phyloP scores from a whole-genome alignment of 73 alveolate species.

The Urostyla sp. region DNA sequence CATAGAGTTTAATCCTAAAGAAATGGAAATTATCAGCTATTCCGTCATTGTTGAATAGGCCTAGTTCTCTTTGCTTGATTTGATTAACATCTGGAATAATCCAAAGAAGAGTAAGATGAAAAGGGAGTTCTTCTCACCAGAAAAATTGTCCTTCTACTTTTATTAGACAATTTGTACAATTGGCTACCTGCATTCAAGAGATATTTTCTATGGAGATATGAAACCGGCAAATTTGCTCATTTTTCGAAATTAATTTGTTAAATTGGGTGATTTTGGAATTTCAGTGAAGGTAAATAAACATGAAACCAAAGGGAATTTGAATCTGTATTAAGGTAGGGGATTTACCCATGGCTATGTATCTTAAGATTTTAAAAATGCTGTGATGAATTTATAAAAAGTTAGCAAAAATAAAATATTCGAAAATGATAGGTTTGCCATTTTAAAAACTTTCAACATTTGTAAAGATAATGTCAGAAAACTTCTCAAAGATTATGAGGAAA shows the following conservation, averaged over 20 bases:
- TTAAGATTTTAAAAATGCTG: background rate
- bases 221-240: constrained; percentile 49
- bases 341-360: constrained; percentile 2
- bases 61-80: constrained; percentile 2
- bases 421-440: constrained; percentile 4
- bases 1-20: background rate
- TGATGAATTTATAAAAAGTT: background rate
- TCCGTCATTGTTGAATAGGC: constrained; percentile 55
- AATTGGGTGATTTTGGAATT: constrained; percentile 56
- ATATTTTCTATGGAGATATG: constrained; percentile 52
- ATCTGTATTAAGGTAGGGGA: background rate
- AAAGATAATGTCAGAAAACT: background rate
- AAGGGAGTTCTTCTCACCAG: background rate
- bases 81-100: background rate
- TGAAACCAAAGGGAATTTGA: background rate
- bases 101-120: background rate
- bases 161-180: background rate
- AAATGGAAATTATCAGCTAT: background rate
- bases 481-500: background rate
- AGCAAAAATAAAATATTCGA: background rate
- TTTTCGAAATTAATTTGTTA: constrained; percentile 32
- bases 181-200: constrained; percentile 30
- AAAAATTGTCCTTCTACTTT: constrained; percentile 39
- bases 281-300: constrained; percentile 1
- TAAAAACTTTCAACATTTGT: background rate